Evolutionary conservation across 148 eudicot genomes (phyloP).

Genomic region (Chenopodium album): DNA sequence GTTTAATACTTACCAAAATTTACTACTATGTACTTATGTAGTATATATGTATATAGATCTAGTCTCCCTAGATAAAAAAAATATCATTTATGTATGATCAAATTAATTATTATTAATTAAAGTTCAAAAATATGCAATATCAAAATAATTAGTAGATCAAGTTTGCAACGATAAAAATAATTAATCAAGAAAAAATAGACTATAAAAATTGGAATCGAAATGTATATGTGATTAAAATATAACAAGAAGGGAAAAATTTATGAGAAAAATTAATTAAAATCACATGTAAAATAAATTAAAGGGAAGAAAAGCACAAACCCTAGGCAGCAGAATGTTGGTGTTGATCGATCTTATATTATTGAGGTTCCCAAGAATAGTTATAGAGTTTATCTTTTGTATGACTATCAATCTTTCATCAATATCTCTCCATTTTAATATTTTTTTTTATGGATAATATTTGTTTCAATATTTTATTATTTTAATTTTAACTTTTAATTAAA

Average conservation of each 20-base stretch:
- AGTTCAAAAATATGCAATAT: not conserved
- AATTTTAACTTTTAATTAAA: too few species aligned
- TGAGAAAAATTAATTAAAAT: too few species aligned
- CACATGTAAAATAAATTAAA: not conserved
- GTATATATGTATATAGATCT: not conserved
- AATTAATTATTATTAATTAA: not conserved
- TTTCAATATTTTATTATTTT: too few species aligned
- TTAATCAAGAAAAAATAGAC: too few species aligned
- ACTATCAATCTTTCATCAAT: not conserved
- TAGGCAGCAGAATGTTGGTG: not conserved
- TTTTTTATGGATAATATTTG: not conserved
- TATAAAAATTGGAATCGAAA: too few species aligned
- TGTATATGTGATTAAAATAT: not conserved
- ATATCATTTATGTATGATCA: not conserved
- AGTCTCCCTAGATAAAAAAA: not conserved
- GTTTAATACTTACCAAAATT: too few species aligned
- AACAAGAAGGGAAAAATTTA: not conserved
- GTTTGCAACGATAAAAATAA: too few species aligned
- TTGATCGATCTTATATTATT: not conserved
- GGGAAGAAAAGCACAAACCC: not conserved
- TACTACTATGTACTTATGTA: too few species aligned
- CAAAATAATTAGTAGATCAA: too few species aligned
- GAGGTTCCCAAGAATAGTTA: not conserved
- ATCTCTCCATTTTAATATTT: too few species aligned
- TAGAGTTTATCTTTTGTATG: not conserved